Evolutionary conservation across 2,329 filamentous ascomycete species (phyloP).

Genomic region (Fusarium algeriense): DNA sequence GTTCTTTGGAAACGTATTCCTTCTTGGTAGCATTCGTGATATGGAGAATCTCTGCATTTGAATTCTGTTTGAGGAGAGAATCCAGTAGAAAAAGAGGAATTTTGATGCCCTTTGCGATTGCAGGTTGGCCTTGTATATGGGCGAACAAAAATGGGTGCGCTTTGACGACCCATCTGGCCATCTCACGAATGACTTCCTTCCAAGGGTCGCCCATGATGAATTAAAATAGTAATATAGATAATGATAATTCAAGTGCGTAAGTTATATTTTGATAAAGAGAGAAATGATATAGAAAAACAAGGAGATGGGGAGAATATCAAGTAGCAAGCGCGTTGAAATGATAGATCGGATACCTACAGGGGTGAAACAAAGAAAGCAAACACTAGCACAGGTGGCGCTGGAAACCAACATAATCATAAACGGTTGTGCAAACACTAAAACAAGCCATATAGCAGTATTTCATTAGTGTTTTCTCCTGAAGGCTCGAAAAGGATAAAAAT

Average conservation of each 20-base stretch:
- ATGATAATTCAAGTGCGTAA: too few species aligned
- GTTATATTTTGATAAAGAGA: too few species aligned
- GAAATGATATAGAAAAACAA: too few species aligned
- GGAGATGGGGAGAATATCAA: too few species aligned
- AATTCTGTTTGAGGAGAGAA: neutral
- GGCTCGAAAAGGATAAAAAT: too few species aligned
- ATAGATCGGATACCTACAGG: neutral
- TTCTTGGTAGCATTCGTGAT: neutral
- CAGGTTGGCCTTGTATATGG: neutral
- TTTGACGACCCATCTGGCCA: neutral
- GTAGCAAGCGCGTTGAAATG: neutral
- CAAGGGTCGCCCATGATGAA: neutral
- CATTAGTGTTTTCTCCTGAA: too few species aligned
- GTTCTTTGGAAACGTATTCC: neutral
- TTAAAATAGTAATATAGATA: neutral
- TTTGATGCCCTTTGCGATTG: neutral
- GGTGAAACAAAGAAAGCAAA: conserved; percentile 2
- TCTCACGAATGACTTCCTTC: neutral
- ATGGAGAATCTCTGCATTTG: neutral
- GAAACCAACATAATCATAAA: neutral
- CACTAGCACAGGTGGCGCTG: neutral
- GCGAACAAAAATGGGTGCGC: neutral
- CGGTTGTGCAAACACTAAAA: neutral
- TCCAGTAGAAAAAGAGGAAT: neutral
- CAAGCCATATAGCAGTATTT: too few species aligned